These are phyloP conservation scores for Beta vulgaris DNA, from an alignment of 148 eudicot species.

Conservation along the genomic window DNA sequence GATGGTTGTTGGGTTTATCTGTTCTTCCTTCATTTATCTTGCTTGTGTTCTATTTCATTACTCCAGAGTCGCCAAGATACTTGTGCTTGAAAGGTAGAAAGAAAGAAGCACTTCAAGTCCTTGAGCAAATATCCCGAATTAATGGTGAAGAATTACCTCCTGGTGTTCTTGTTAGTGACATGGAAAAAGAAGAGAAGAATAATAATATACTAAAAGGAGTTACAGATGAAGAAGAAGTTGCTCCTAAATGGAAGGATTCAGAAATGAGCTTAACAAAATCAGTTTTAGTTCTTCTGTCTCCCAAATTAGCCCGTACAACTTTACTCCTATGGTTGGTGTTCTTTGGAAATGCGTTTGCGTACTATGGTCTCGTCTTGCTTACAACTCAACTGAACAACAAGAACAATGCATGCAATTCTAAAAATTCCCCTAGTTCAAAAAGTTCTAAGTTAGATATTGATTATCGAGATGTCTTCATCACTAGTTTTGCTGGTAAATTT, in stretches of 20 bases:
- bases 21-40: constrained; percentile 18
- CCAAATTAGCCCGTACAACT: constrained; percentile 49
- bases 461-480: constrained; percentile 66
- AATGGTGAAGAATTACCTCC: constrained; percentile 20
- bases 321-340: constrained; percentile 67
- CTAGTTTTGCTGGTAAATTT: constrained; percentile 74
- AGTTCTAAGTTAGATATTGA: background rate
- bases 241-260: constrained; percentile 25
- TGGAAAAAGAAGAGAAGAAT: constrained; percentile 5
- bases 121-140: constrained; percentile 7
- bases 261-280: constrained; percentile 29
- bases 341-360: constrained; percentile 74
- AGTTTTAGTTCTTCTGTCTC: constrained; percentile 47
- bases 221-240: background rate
- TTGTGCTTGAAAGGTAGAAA: constrained; percentile 22
- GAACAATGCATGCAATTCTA: constrained; percentile 43
- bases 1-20: constrained; percentile 27
- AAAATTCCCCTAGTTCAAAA: constrained; percentile 8
- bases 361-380: constrained; percentile 78
- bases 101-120: constrained; percentile 12
- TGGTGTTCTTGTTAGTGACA: constrained; percentile 20
- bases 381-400: constrained; percentile 65
- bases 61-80: constrained; percentile 27
- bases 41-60: constrained; percentile 16
- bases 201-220: background rate